Base-by-base conservation (phyloP, 148 eudicot species). In the Rhododendron simsii region DNA sequence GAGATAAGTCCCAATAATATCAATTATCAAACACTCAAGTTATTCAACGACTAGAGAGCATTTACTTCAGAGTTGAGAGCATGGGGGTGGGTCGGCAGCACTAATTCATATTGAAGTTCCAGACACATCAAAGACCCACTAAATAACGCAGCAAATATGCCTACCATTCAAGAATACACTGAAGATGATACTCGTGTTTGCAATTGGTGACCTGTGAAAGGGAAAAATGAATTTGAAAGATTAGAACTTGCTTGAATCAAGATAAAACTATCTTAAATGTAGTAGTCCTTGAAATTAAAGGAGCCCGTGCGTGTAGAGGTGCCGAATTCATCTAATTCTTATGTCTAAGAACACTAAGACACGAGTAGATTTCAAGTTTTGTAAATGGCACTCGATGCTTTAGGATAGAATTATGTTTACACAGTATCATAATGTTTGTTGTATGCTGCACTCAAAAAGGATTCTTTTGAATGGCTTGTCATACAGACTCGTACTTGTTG, bases 181-280 rank as follows among this genome's bases (percentile, higher is more conserved):
- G 98, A 75, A 95, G 91, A 88, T 95, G 98, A 89, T 92, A 95
- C 89, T 95, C 98, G 85, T 95, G 98, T 89, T 88, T 95, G 92
- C 98, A 95, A 65, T 85, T 89, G 16, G 98, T 95, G 44, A 90
- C 92, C 98, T 95, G 88, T 61, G 71, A 63, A 78, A 83, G 50
- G 28, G 28, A 51, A 83, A 3, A 21, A 88, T 5, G 8, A 44
- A 47, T n/a, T 57, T 15, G 83, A 21, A 53, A 26, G 23, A 13
- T 50, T n/a, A 67, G 80, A 1, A 77, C 79, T 65, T 50, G 3
- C n/a, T 30, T 0, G 50, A 23, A 65, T n/a, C 30, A n/a, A n/a
- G 71, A 5, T 65, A n/a, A 63, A n/a, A 65, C 30, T 65, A 26
- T 65, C 30, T 65, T n/a, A 65, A 65, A 23, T 9, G 30, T 65